Conservation (phyloP, 805 yeast species). For the Yarrowia sp. region DNA sequence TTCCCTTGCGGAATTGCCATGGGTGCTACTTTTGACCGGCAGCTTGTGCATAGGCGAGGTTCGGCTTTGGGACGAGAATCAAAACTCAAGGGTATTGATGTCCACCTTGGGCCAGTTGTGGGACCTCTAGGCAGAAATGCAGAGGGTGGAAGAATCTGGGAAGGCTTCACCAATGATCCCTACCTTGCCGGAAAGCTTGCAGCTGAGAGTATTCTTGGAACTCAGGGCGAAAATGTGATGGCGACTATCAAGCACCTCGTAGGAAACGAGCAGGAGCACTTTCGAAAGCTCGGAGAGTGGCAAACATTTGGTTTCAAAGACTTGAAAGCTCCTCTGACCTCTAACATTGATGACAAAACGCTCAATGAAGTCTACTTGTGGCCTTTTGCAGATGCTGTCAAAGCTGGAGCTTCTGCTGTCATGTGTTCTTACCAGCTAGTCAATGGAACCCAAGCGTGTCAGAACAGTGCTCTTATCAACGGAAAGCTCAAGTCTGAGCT, state of each 20-base stretch:
- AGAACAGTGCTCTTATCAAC: constrained; percentile 55
- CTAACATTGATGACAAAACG: constrained; percentile 58
- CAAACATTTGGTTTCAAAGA: constrained; percentile 33
- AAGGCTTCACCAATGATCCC: constrained; percentile 61
- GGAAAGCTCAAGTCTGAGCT: constrained; percentile 56
- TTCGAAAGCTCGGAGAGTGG: constrained; percentile 53
- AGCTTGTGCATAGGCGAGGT: constrained; percentile 52
- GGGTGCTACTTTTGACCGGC: constrained; percentile 57
- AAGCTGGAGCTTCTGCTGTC: constrained; percentile 58
- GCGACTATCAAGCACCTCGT: constrained; percentile 56
- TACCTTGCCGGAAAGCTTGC: constrained; percentile 57
- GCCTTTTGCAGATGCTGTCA: constrained; percentile 64
- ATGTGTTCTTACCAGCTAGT: constrained; percentile 61
- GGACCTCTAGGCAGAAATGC: constrained; percentile 65
- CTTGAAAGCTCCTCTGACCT: constrained; percentile 44
- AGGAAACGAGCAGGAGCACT: constrained; percentile 63
- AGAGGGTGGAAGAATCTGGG: constrained; percentile 65
- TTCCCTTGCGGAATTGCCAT: constrained; percentile 61
- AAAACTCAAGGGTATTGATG: constrained; percentile 53
- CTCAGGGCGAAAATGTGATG: constrained; percentile 58
- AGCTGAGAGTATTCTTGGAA: constrained; percentile 51
- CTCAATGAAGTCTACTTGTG: constrained; percentile 61
- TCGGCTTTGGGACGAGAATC: constrained; percentile 57
- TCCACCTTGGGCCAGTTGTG: constrained; percentile 55
- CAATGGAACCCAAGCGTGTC: constrained; percentile 58